Evolutionary conservation across 2,329 filamentous ascomycete genomes (phyloP), one percentile per base, ranked within the genome.

Genomic region (Cyphellophora attinorum): DNA sequence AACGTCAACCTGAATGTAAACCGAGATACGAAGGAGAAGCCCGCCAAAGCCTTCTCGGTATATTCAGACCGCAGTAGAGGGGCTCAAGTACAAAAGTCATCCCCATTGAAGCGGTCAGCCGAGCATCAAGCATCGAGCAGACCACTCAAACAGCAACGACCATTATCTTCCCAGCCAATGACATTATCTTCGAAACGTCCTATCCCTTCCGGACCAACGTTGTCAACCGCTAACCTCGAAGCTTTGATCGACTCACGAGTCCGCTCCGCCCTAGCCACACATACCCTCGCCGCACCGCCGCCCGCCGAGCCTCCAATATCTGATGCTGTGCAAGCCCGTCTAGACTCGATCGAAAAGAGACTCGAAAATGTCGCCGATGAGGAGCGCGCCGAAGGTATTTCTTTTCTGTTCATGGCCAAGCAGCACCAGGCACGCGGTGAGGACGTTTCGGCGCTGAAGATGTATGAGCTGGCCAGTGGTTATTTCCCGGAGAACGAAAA

Each of bases 181-280:
- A 25, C n/a, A n/a, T n/a, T 8, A 8, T n/a, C 21, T n/a, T 45
- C 25, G 40, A 47, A 28, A 32, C 51, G 15, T 42, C 42, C 60
- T 46, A 45, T 50, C 44, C 21, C 21, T 8, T 25, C 21, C 21
- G 21, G 21, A 8, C 21, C 21, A 25, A 42, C 50, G 58, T 45
- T 70, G 64, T 56, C 68, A 46, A 73, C 60, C 12, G 80, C 77
- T 10, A 79, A 79, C 34, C 93, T 96, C 40, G 88, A 95, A 55
- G 84, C 86, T 25, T 78, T 95, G 62, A 85, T 96, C 2, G 84
- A 94, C 58, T 84, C 81, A 49, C 93, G 93, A 51, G 84, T 96
- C 1, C 80, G 81, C 40, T 86, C 94, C 60, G 86, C 91, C 21
- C 67, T 96, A 1, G 85, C 88, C 0, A 21, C 21, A n/a, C 40